A percentile compares a stretch with the other conserved stretches of the same genome.
Evolutionary conservation across 176 grass and related monocot species (phyloP).

Genomic region (Rhipidocladum racemiflorum): DNA sequence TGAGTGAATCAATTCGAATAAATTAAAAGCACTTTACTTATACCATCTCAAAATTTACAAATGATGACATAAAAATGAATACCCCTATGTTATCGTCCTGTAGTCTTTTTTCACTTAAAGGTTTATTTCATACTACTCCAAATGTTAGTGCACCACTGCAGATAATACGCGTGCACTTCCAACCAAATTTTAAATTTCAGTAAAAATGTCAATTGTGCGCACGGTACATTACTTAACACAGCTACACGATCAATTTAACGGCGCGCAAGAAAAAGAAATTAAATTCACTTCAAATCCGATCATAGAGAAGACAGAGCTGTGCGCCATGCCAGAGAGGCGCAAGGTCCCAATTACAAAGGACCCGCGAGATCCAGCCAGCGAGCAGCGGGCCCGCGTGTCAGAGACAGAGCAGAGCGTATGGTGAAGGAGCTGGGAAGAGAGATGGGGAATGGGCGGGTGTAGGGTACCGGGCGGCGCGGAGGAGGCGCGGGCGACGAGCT

Average conservation of each 20-base stretch:
- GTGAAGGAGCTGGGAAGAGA: neutral
- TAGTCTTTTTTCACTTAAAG: neutral
- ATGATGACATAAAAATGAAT: neutral
- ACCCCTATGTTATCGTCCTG: neutral
- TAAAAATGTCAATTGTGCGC: neutral
- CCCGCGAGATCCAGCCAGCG: constrained; percentile 25
- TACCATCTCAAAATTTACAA: neutral
- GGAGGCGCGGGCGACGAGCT: constrained; percentile 57
- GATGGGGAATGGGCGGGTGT: neutral
- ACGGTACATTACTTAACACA: neutral
- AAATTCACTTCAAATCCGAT: constrained; percentile 12
- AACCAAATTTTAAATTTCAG: neutral
- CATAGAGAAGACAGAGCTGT: neutral
- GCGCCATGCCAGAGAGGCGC: neutral
- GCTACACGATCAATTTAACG: neutral
- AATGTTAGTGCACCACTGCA: neutral
- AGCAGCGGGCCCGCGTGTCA: neutral
- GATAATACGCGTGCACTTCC: neutral
- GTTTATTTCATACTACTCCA: neutral
- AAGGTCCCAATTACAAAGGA: constrained; percentile 6
- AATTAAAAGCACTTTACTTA: neutral
- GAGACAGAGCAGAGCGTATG: neutral
- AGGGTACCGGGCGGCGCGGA: constrained; percentile 44
- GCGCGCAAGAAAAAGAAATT: neutral
- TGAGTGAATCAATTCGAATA: neutral